These are phyloP conservation scores for Trichoderma afroharzianum DNA, from an alignment of 2,329 filamentous ascomycete genomes.

Conservation along the genomic window DNA sequence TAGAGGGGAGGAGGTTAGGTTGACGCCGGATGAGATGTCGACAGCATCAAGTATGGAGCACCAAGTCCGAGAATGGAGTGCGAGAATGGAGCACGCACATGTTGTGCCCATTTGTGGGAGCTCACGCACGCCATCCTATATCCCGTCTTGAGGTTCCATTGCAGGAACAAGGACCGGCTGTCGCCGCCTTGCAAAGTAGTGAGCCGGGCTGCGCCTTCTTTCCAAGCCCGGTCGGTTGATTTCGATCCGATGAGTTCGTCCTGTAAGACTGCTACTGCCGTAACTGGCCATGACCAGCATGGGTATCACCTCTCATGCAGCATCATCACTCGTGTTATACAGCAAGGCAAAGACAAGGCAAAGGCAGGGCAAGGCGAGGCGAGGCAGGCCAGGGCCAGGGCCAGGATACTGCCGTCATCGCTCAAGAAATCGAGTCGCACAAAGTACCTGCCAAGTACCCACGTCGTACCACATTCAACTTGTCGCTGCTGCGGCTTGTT, in stretches of 20 bases:
- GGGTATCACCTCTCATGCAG: neutral
- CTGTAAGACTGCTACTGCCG: neutral
- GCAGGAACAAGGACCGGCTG: constrained; percentile 8
- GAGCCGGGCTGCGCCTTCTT: constrained; percentile 6
- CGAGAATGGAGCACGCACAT: neutral
- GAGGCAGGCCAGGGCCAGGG: neutral
- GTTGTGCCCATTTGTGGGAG: neutral
- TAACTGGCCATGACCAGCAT: neutral
- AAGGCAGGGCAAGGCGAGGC: neutral
- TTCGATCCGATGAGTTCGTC: neutral
- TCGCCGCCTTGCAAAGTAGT: constrained; percentile 5
- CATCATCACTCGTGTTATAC: neutral
- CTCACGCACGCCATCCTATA: neutral
- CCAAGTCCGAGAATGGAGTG: neutral
- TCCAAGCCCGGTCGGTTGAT: neutral
- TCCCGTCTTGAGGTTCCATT: constrained; percentile 5
- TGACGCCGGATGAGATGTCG: neutral
- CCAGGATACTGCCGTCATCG: neutral
- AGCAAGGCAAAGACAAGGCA: neutral
- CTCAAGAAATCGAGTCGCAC: neutral
- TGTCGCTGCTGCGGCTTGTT: neutral
- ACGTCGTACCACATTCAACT: neutral
- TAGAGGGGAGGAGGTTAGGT: neutral
- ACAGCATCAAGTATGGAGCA: neutral
- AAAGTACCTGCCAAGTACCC: constrained; percentile 3